Base-by-base conservation (phyloP, 225 moss, liverwort and hornwort genomes). In the Thuidium tamariscinum region DNA sequence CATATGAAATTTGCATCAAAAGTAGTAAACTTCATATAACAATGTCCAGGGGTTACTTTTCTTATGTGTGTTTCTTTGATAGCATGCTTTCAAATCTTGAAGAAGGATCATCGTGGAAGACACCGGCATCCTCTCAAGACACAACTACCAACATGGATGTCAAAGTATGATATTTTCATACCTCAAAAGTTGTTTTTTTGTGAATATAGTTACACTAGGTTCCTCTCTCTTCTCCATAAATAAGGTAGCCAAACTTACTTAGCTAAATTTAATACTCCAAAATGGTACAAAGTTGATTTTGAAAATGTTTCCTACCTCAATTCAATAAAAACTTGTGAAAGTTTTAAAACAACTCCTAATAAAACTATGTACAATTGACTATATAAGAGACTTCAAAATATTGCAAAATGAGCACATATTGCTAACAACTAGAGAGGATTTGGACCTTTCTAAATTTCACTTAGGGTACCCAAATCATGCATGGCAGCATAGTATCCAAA, bases 11-110 rank as follows among this genome's bases (percentile, higher is more conserved):
- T 23, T 75, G 23, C 14, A 14, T 52, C 14, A 14, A n/a, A 15
- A 23, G 2, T 22, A n/a, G 13, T n/a, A 49, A 49, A 34, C 20
- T 8, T 51, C 10, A 29, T 19, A 5, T 13, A 29, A 19, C 29
- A 37, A 37, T 17, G 77, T 3, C 10, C 27, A 77, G 4, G 11
- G 55, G 4, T 4, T 56, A 18, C 10, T 18, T 77, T 77, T 39
- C 18, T 82, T 22, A 48, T 30, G 39, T 27, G 66, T 82, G 29
- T 56, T 29, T 83, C 46, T 37, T 48, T 72, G 18, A 48, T 77
- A 92, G 90, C 39, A 77, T 91, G 77, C 89, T 87, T 41, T 60
- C 88, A 5, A 92, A 87, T 64, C 59, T 87, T 16, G 89, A 88
- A 67, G 85, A 88, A 63, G 89, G 81, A n/a, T 71, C 86, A 18